These are phyloP conservation scores for Cryptococcus sp. DNA, from an alignment of 1,284 basidiomycete genomes.

Conservation along the genomic window DNA sequence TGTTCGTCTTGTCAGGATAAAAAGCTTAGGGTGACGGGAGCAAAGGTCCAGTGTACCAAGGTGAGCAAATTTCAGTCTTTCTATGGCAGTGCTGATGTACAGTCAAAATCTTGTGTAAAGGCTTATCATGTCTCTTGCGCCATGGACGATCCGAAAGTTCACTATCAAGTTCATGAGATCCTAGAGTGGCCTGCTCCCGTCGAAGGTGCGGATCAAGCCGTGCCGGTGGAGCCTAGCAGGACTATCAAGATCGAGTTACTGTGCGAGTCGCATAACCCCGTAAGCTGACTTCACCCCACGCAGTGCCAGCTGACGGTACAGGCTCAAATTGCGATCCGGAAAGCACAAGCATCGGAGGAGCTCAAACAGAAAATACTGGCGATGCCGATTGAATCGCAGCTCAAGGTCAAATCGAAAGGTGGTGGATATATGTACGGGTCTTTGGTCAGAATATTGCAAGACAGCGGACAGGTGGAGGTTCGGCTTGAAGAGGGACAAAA, in stretches of 20 bases:
- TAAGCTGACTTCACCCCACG: constrained; percentile 48
- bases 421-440: constrained; percentile 63
- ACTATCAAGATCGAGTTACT: constrained; percentile 68
- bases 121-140: constrained; percentile 94
- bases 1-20: constrained; percentile 73
- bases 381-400: constrained; percentile 62
- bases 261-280: constrained; percentile 77
- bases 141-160: constrained; percentile 24
- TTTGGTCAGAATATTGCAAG: constrained; percentile 50
- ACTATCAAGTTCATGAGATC: constrained; percentile 5
- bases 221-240: constrained; percentile 58
- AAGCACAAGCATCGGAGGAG: constrained; percentile 50
- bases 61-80: constrained; percentile 38
- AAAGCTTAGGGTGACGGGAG: constrained; percentile 68
- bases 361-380: constrained; percentile 64
- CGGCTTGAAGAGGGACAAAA: constrained; percentile 59
- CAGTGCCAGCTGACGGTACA: neutral
- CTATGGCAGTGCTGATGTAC: constrained; percentile 53
- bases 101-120: constrained; percentile 59
- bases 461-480: neutral
- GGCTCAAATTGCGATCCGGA: neutral
- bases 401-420: constrained; percentile 72
- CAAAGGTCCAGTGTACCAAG: constrained; percentile 89
- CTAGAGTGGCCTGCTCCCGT: constrained; percentile 10
- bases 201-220: constrained; percentile 11